These are phyloP conservation scores for Aspergillus felis DNA, from an alignment of 2,329 filamentous ascomycete species.

Conservation along the genomic window DNA sequence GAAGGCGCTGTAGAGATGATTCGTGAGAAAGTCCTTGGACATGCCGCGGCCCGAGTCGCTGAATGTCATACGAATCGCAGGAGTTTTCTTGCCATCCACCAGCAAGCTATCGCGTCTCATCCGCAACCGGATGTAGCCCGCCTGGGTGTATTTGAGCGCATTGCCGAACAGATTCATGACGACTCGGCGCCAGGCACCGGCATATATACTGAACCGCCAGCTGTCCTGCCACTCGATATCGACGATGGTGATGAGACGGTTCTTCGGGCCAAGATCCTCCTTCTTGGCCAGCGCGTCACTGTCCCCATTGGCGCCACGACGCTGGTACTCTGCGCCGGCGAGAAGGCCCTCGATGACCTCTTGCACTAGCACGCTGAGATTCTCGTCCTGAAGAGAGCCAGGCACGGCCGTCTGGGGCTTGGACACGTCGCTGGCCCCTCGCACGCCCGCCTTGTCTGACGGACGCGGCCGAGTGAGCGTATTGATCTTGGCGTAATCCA, in stretches of 20 bases:
- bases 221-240: constrained; percentile 3
- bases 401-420: not conserved
- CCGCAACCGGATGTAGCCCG: constrained; percentile 10
- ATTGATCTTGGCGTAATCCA: constrained; percentile 24
- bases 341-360: constrained; percentile 2
- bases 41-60: constrained; percentile 27
- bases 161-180: constrained; percentile 11
- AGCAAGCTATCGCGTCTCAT: constrained; percentile 12
- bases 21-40: constrained; percentile 22
- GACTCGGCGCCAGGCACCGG: constrained; percentile 8
- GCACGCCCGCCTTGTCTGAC: not conserved
- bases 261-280: not conserved
- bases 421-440: not conserved
- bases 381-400: not conserved
- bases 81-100: constrained; percentile 2
- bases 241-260: constrained; percentile 1
- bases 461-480: constrained; percentile 1
- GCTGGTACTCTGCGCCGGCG: constrained; percentile 3
- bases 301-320: not conserved
- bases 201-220: constrained; percentile 4
- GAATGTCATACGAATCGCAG: constrained; percentile 16
- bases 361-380: constrained; percentile 1
- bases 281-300: not conserved
- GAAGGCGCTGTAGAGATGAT: constrained; percentile 52
- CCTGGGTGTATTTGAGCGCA: constrained; percentile 7